Evolutionary conservation across 345 rosid genomes (phyloP).

Genomic region (Conringia planisiliqua): DNA sequence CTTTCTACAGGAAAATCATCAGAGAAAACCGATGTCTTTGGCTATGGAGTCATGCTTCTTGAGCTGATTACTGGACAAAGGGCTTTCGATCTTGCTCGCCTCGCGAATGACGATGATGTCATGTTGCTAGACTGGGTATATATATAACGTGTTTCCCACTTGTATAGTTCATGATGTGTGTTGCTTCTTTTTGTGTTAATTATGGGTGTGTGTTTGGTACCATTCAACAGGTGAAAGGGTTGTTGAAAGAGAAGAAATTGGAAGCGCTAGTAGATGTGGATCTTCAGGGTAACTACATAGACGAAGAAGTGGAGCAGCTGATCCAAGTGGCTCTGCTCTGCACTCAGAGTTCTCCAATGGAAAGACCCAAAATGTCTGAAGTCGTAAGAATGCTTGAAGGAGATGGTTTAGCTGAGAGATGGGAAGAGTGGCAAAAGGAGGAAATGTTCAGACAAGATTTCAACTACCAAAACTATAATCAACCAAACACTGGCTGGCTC

Average conservation of each 20-base stretch:
- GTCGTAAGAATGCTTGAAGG: constrained; percentile 99
- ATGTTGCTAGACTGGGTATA: constrained; percentile 95
- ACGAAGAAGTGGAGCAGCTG: constrained; percentile 78
- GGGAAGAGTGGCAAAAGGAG: constrained; percentile 99
- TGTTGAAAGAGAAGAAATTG: constrained; percentile 73
- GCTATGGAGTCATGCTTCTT: constrained; percentile 92
- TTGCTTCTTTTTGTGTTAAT: background rate
- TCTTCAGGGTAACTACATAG: constrained; percentile 61
- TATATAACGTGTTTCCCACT: background rate
- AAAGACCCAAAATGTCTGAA: constrained; percentile 94
- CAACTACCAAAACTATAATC: constrained; percentile 25
- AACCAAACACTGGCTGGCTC: constrained; percentile 26
- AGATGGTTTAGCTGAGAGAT: constrained; percentile 93
- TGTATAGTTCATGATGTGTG: background rate
- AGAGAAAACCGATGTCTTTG: constrained; percentile 95
- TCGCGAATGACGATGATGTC: constrained; percentile 93
- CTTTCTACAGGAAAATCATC: constrained; percentile 98
- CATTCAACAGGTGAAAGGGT: constrained; percentile 80
- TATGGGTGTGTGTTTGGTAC: background rate
- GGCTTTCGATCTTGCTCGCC: constrained; percentile 88
- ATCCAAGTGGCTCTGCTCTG: constrained; percentile 96
- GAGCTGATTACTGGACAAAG: constrained; percentile 93
- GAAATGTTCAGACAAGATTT: constrained; percentile 44
- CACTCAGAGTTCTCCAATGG: constrained; percentile 83
- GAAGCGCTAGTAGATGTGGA: constrained; percentile 75